Percentiles rank a stretch among this genome's conserved stretches.
These are phyloP conservation scores for Saitozyma podzolica DNA, from an alignment of 768 basidiomycete species.

Conservation along the genomic window DNA sequence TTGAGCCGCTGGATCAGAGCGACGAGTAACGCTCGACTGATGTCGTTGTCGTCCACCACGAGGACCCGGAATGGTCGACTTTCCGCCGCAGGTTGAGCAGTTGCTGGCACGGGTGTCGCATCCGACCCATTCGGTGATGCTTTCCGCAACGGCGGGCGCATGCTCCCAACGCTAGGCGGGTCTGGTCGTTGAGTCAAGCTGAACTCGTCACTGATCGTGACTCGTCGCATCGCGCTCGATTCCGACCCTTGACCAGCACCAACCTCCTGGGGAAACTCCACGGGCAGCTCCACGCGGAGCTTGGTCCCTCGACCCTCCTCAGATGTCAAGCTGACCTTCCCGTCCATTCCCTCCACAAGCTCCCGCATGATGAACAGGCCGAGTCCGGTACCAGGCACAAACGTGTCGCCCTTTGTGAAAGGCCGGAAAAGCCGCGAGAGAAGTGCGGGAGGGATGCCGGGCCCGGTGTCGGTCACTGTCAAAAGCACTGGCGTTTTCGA, in stretches of 20 bases:
- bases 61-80: slow-evolving; percentile 20
- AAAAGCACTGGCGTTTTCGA: slow-evolving; percentile 5
- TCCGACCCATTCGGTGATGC: not conserved
- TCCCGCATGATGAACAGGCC: slow-evolving; percentile 38
- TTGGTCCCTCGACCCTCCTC: slow-evolving; percentile 17
- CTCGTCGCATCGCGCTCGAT: not conserved
- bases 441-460: slow-evolving; percentile 25
- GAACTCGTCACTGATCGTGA: not conserved
- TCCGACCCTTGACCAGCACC: not conserved
- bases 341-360: slow-evolving; percentile 34
- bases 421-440: slow-evolving; percentile 29
- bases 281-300: slow-evolving; percentile 27
- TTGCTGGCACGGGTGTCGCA: not conserved
- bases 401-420: slow-evolving; percentile 36
- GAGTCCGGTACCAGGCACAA: slow-evolving; percentile 38
- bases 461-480: slow-evolving; percentile 26
- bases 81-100: not conserved
- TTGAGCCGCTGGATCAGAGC: slow-evolving; percentile 16
- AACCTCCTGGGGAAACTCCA: not conserved
- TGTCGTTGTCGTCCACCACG: slow-evolving; percentile 37
- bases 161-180: not conserved
- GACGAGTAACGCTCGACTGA: slow-evolving; percentile 30
- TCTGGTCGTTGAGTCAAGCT: not conserved
- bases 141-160: no score
- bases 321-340: slow-evolving; percentile 17